Evolutionary conservation across 768 basidiomycete genomes (phyloP).

Genomic region (Sarcodon sp.): DNA sequence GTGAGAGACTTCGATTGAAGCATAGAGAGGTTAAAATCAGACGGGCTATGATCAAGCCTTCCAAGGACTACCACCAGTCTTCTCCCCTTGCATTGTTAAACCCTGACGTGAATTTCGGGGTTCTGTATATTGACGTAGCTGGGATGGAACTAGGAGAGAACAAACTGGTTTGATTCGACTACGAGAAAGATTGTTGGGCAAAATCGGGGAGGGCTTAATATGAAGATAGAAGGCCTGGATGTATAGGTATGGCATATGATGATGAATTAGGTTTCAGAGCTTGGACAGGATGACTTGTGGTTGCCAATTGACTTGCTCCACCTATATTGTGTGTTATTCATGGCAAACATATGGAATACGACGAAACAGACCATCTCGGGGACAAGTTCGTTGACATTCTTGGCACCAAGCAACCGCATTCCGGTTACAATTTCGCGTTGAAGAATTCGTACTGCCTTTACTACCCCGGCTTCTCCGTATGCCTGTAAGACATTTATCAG

Average conservation of each 20-base stretch:
- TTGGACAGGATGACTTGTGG: slow-evolving; percentile 17
- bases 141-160: slow-evolving; percentile 26
- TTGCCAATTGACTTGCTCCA: slow-evolving; percentile 53
- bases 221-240: too few species aligned
- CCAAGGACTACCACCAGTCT: slow-evolving; percentile 36
- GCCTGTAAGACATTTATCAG: slow-evolving; percentile 28
- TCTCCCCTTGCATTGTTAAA: background rate
- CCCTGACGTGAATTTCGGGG: background rate
- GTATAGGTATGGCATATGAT: background rate
- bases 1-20: slow-evolving; percentile 22
- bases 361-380: slow-evolving; percentile 54
- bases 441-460: slow-evolving; percentile 53
- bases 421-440: slow-evolving; percentile 65
- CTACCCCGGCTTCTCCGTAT: slow-evolving; percentile 61
- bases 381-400: slow-evolving; percentile 45
- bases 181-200: slow-evolving; percentile 30
- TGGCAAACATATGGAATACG: background rate
- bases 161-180: slow-evolving; percentile 33
- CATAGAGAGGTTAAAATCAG: slow-evolving; percentile 30
- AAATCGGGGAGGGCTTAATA: slow-evolving; percentile 29
- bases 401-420: slow-evolving; percentile 68
- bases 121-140: slow-evolving; percentile 33
- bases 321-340: slow-evolving; percentile 8
- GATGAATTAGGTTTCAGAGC: slow-evolving; percentile 8
- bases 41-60: slow-evolving; percentile 31